phyloP scores from a whole-genome alignment of 2,329 filamentous ascomycete species.

The Cercospora zeae-maydis region DNA sequence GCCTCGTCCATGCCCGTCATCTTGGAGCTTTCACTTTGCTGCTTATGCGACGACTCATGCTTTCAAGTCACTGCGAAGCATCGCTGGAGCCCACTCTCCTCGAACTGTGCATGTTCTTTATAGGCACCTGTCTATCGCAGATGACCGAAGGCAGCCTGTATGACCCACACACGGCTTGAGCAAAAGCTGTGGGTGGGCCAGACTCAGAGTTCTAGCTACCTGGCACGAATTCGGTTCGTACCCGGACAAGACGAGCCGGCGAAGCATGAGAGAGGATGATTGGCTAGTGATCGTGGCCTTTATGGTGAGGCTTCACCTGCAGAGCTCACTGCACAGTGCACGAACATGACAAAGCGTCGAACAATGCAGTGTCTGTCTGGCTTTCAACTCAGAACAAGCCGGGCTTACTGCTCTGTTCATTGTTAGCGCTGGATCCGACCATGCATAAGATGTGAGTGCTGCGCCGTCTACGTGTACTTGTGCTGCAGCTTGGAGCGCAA shows the following conservation, averaged over 20 bases:
- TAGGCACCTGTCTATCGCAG: background rate
- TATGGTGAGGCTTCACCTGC: background rate
- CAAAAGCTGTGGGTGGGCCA: conserved; percentile 33
- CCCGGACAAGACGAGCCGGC: background rate
- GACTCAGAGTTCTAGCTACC: conserved; percentile 19
- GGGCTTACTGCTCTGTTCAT: background rate
- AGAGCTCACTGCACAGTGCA: background rate
- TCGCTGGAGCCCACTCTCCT: background rate
- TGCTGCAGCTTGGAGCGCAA: background rate
- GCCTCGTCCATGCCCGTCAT: background rate
- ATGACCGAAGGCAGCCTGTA: background rate
- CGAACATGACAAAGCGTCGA: background rate
- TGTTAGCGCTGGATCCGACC: background rate
- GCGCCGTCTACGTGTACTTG: background rate
- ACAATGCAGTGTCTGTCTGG: background rate
- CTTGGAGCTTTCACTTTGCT: background rate
- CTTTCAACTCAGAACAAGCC: background rate
- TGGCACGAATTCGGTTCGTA: conserved; percentile 1
- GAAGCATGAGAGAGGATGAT: background rate
- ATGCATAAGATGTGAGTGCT: background rate
- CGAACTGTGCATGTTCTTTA: background rate
- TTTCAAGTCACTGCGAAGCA: background rate
- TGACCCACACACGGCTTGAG: conserved; percentile 10
- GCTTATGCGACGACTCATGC: background rate
- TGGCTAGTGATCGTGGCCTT: background rate